Evolutionary conservation across 441 rosid genomes (phyloP).

Genomic region (Breynia disticha): DNA sequence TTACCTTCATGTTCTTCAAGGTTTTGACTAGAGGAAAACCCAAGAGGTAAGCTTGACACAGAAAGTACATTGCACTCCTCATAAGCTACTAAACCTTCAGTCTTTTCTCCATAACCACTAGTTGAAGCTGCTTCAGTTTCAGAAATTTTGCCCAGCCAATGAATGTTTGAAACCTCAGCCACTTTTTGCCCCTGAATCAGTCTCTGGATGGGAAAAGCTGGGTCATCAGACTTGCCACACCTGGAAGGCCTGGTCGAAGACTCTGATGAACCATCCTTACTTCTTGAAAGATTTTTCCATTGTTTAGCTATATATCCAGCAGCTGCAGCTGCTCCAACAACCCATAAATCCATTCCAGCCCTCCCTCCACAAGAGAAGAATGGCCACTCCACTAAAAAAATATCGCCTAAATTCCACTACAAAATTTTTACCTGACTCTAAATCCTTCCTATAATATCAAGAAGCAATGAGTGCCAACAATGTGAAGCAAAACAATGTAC

Average conservation of each 20-base stretch:
- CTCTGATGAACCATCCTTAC: constrained; percentile 19
- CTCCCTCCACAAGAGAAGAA: constrained; percentile 5
- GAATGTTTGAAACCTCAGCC: too few relatives aligned
- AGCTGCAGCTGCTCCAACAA: constrained; percentile 64
- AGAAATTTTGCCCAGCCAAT: constrained; percentile 27
- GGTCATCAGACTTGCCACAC: constrained; percentile 21
- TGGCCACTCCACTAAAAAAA: neutral
- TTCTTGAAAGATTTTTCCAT: constrained; percentile 32
- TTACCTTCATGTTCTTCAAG: constrained; percentile 12
- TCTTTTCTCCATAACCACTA: constrained; percentile 18
- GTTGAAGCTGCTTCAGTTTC: constrained; percentile 25
- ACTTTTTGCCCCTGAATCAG: constrained; percentile 24
- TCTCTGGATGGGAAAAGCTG: constrained; percentile 17
- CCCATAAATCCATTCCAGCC: constrained; percentile 57
- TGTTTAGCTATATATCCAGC: constrained; percentile 55
- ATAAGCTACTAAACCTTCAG: constrained; percentile 16
- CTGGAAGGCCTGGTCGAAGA: constrained; percentile 23
- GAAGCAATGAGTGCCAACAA: too few relatives aligned
- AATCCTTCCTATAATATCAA: constrained; percentile 9
- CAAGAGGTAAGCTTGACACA: constrained; percentile 19
- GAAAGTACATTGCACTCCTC: constrained; percentile 19
- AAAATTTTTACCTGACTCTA: constrained; percentile 6
- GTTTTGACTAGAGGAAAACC: constrained; percentile 13
- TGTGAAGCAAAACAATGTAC: constrained; percentile 7
- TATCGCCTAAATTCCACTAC: constrained; percentile 22